Percentiles rank a stretch among this genome's conserved stretches.
Conservation (phyloP, 2,329 filamentous ascomycete genomes). For the Botrytis hyacinthi region DNA sequence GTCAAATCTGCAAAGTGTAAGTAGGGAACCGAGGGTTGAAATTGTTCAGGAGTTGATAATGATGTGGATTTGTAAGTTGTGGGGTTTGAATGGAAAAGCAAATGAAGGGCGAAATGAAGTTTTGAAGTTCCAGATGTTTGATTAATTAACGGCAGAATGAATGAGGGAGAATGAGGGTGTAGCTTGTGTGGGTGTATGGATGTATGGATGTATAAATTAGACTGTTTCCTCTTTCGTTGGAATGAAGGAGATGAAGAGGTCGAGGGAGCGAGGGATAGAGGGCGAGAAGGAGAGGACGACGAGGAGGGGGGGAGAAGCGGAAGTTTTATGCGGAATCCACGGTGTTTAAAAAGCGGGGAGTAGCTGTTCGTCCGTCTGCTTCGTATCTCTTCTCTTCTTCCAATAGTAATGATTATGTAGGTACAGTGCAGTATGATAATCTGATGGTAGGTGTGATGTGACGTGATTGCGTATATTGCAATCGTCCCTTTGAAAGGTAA, state of each 20-base stretch:
- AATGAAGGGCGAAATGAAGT: neutral
- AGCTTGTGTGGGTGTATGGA: neutral
- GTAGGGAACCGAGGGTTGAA: neutral
- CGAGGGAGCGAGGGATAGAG: neutral
- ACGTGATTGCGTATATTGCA: neutral
- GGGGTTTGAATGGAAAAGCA: neutral
- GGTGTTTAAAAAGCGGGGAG: neutral
- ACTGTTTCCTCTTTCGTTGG: neutral
- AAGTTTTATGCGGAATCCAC: neutral
- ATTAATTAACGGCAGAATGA: neutral
- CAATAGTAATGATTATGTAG: neutral
- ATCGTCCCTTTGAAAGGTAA: neutral
- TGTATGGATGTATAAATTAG: neutral
- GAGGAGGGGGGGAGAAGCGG: neutral
- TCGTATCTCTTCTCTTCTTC: neutral
- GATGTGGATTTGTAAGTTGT: neutral
- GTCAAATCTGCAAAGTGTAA: neutral
- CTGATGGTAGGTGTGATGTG: neutral
- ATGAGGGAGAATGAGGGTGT: neutral
- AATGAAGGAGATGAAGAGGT: neutral
- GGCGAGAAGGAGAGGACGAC: neutral
- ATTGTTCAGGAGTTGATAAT: conserved; percentile 12
- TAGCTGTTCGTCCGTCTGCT: neutral
- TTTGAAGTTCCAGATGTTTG: neutral
- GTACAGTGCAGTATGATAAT: neutral